These are phyloP conservation scores for Coniella vitis DNA, from an alignment of 2,329 filamentous ascomycete genomes.

Conservation along the genomic window DNA sequence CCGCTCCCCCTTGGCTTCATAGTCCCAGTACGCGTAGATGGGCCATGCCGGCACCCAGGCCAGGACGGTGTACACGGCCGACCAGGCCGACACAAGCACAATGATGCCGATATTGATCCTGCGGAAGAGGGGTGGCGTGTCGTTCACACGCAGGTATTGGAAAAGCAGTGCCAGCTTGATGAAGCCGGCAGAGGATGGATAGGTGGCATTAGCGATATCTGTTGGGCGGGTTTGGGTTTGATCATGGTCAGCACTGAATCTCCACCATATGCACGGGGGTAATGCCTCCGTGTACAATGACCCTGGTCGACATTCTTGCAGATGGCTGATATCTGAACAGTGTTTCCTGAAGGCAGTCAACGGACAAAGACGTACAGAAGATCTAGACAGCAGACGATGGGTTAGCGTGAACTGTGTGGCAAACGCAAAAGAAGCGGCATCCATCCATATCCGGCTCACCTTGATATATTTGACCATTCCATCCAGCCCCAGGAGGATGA, in stretches of 20 bases:
- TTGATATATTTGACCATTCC: slow-evolving; percentile 12
- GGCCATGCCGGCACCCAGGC: slow-evolving; percentile 27
- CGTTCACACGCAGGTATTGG: slow-evolving; percentile 19
- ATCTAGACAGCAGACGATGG: neutral
- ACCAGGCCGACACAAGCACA: slow-evolving; percentile 25
- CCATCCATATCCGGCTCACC: slow-evolving; percentile 2
- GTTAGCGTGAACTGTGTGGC: neutral
- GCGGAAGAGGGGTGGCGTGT: slow-evolving; percentile 12
- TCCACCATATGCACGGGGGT: too few relatives aligned
- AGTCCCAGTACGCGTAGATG: slow-evolving; percentile 26
- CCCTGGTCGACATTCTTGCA: too few relatives aligned
- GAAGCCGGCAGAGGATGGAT: slow-evolving; percentile 17
- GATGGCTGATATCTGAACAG: neutral
- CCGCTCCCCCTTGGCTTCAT: slow-evolving; percentile 6
- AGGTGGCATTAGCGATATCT: slow-evolving; percentile 17
- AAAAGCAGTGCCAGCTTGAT: slow-evolving; percentile 21
- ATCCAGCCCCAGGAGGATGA: neutral
- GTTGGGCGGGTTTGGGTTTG: neutral
- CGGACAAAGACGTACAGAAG: slow-evolving; percentile 4
- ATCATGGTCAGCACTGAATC: neutral
- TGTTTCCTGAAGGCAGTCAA: neutral
- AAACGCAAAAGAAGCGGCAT: neutral
- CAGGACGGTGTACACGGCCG: slow-evolving; percentile 24
- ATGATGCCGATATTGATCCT: slow-evolving; percentile 19
- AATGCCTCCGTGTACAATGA: too few relatives aligned